A percentile compares a stretch with the other conserved stretches of the same genome.
These are phyloP conservation scores for Ceraceosorus guamensis DNA, from an alignment of 1,284 basidiomycete species.

Conservation along the genomic window DNA sequence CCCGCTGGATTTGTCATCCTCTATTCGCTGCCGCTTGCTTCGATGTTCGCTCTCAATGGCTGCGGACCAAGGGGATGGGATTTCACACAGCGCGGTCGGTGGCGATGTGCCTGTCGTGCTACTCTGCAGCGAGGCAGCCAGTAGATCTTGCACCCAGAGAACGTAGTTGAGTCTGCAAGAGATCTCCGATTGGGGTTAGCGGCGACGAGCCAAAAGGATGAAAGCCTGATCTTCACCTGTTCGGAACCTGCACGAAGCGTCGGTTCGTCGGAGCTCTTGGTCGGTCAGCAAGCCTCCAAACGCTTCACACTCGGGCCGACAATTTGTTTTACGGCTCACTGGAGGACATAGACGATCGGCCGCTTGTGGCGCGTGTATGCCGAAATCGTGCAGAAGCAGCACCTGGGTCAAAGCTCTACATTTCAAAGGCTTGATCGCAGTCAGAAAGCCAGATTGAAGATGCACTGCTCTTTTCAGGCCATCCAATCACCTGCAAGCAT, in stretches of 20 bases:
- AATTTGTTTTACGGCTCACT: background rate
- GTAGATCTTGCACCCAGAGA: slow-evolving; percentile 13
- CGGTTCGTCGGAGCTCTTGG: slow-evolving; percentile 18
- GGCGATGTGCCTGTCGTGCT: too few relatives aligned
- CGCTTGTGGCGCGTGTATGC: slow-evolving; percentile 8
- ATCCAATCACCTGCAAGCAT: background rate
- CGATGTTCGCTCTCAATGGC: background rate
- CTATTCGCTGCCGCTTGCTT: background rate
- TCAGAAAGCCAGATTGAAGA: background rate
- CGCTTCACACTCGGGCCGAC: too few relatives aligned
- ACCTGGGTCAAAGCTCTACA: slow-evolving; percentile 13
- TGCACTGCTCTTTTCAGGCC: too few relatives aligned
- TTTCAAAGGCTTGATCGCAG: background rate
- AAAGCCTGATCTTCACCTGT: slow-evolving; percentile 2
- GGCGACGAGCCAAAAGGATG: background rate
- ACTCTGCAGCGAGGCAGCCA: background rate
- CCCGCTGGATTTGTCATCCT: slow-evolving; percentile 1
- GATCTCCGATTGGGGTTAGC: too few relatives aligned
- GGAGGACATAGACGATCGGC: slow-evolving; percentile 20
- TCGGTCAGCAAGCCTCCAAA: slow-evolving; percentile 7
- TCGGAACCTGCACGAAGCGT: slow-evolving; percentile 9
- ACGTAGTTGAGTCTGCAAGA: slow-evolving; percentile 6
- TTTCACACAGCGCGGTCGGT: too few relatives aligned
- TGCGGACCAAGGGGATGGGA: too few relatives aligned
- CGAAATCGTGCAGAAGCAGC: slow-evolving; percentile 18